Evolutionary conservation across 2,329 filamentous ascomycete genomes (phyloP), one percentile per base, ranked within the genome.

Genomic region (Biscogniauxia mediterranea): DNA sequence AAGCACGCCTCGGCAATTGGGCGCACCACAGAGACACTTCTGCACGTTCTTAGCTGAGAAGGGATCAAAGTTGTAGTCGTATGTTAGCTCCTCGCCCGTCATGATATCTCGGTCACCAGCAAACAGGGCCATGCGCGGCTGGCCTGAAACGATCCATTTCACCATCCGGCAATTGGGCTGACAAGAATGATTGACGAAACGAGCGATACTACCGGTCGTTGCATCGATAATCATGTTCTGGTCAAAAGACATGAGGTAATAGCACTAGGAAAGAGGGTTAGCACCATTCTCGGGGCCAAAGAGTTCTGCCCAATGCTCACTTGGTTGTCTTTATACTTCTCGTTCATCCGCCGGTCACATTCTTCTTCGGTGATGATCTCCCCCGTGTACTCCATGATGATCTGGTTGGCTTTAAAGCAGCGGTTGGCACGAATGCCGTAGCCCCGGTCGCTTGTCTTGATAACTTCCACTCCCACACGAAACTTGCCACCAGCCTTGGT

Each of bases 211-310:
- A 70, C 95, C 95, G 59, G 92, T 92, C 26, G 93, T 97, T 38
- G 94, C 95, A 79, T 99, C 95, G 66, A 99, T 96, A 70, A 98
- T 96, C 88, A 98, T 95, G 76, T 96, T 95, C 76, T 97, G 93
- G 73, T 98, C 93, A 74, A 98, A 97, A 59, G 92, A 93, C 95
- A 99, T 99, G 55, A 99, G 82, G 76, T 99, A 99, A 77, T 97
- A 98, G 77, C 93, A 97, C 91, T 97, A 68, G 25, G 17, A 17
- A n/a, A 17, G 38, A 46, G 2, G 5, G 11, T n/a, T 53, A 20
- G 28, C 19, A 58, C 61, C 68, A 66, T 63, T 52, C 57, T 20
- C 5, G 50, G 2, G 38, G 19, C 21, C 3, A 21, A 57, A 20
- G 46, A 63, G 59, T 59, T 61, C 69, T 26, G 23, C 57, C 23